phyloP scores from a whole-genome alignment of 2,329 filamentous ascomycete genomes.

The Diaporthe aspalathi region DNA sequence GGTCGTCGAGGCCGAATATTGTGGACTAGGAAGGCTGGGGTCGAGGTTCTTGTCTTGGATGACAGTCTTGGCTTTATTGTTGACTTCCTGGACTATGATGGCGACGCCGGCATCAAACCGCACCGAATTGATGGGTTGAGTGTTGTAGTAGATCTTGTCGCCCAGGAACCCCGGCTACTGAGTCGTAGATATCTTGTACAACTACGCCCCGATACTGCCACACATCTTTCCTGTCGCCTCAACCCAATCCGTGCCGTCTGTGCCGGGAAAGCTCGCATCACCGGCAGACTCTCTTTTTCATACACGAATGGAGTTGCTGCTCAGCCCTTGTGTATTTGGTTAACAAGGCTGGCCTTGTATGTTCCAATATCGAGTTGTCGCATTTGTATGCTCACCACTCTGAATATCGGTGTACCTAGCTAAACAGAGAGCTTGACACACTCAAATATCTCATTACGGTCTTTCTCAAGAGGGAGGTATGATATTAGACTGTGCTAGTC shows the following conservation, averaged over 20 bases:
- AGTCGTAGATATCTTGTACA: constrained; percentile 56
- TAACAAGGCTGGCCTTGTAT: constrained; percentile 56
- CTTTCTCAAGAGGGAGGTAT: background rate
- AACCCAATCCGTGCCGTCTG: constrained; percentile 50
- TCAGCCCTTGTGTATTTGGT: constrained; percentile 55
- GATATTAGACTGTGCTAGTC: constrained; percentile 11
- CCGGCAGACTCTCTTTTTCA: constrained; percentile 56
- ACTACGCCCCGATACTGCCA: constrained; percentile 51
- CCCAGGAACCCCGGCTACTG: constrained; percentile 50
- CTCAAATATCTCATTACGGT: background rate
- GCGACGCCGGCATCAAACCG: constrained; percentile 47
- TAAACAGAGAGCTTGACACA: background rate
- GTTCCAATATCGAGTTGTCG: background rate
- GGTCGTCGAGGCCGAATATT: constrained; percentile 48
- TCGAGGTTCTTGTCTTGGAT: constrained; percentile 51
- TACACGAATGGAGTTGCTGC: constrained; percentile 57
- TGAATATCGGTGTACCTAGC: background rate
- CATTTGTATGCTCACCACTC: background rate
- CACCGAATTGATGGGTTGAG: constrained; percentile 47
- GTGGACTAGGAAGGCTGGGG: constrained; percentile 47
- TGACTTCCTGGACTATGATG: constrained; percentile 46
- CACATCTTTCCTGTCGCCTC: constrained; percentile 46
- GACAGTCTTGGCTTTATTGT: constrained; percentile 42
- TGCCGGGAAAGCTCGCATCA: constrained; percentile 55
- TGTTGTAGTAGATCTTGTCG: constrained; percentile 51